Evolutionary conservation across 202 grass and related monocot species (phyloP), one percentile per base, ranked within the genome.

Genomic region (Miscanthus sacchariflorus): DNA sequence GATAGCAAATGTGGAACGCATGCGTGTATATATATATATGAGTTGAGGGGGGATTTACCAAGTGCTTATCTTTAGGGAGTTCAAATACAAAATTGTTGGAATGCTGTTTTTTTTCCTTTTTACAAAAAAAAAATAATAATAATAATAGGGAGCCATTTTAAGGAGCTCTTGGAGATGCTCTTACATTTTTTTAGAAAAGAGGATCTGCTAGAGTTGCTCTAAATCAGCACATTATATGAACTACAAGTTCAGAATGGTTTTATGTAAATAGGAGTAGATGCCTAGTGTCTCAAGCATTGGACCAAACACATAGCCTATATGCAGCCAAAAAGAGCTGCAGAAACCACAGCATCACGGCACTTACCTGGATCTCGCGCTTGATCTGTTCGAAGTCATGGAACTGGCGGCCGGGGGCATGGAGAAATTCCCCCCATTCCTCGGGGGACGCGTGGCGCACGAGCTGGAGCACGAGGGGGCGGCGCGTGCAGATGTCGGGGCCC

Each of bases 341-440:
- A 0, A 84, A 48, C 33, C 14, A 12, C 45, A 28, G 17, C 23
- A 43, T 18, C 33, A 70, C 21, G 6, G 35, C 7, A 54, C 77
- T 65, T 39, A 93, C 97, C 97, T 95, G 91, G 80, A 99, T 96
- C 91, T 96, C 97, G 70, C 84, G 87, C 74, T 95, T 93, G 70
- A 99, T 93, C 71, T 96, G 92, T 13, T 83, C 88, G 78, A 99
- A 99, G 69, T 95, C 86, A 70, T 86, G 84, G 65, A 99, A 96
- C 23, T 81, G 87, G 89, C 88, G 89, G 71, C 94, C 96, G 7
- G 86, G 86, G 6, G 72, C 24, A 63, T 99, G 97, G 39, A 96
- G 92, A 83, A 99, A 96, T 86, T 99, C 97, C 39, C 96, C 97
- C 92, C 94, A 99, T 56, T 99, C 96, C 58, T 93, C 92, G 33